Percentiles rank a stretch among this genome's conserved stretches.
These are phyloP conservation scores for Vachellia collinsii DNA, from an alignment of 306 rosid species.

Conservation along the genomic window DNA sequence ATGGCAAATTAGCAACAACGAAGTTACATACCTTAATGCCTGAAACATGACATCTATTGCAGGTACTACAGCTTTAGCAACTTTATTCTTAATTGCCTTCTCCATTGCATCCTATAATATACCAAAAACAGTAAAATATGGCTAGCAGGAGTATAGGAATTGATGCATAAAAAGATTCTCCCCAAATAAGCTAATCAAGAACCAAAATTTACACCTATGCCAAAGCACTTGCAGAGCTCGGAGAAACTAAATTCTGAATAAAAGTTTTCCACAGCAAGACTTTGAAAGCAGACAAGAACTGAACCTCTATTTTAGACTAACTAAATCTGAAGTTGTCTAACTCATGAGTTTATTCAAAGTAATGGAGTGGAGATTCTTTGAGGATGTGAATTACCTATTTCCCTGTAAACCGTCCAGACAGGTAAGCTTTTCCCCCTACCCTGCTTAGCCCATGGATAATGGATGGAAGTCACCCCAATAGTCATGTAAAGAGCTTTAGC, in stretches of 20 bases:
- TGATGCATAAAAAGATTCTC: conserved; percentile 18
- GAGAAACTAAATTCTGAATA: neutral
- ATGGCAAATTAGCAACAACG: conserved; percentile 28
- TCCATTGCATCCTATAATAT: conserved; percentile 94
- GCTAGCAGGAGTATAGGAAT: conserved; percentile 13
- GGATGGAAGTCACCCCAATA: neutral
- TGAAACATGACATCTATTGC: conserved; percentile 99
- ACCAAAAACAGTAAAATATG: conserved; percentile 9
- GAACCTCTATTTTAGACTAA: neutral
- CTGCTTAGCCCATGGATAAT: neutral
- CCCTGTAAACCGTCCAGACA: neutral
- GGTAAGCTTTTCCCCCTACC: neutral
- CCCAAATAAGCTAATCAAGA: conserved; percentile 7
- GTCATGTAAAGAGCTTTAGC: neutral
- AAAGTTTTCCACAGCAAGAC: neutral
- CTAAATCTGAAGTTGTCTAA: conserved; percentile 23
- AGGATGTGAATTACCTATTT: neutral
- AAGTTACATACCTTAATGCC: conserved; percentile 77
- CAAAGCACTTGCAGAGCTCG: conserved; percentile 9
- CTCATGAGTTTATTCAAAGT: neutral
- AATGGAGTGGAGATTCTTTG: conserved; percentile 4
- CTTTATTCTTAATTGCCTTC: conserved; percentile 95
- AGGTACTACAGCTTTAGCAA: conserved; percentile 97
- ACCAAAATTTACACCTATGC: conserved; percentile 4
- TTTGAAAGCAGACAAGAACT: conserved; percentile 2